Evolutionary conservation across 805 yeast species (phyloP).

Genomic region (Saccharomycopsis fodiens): DNA sequence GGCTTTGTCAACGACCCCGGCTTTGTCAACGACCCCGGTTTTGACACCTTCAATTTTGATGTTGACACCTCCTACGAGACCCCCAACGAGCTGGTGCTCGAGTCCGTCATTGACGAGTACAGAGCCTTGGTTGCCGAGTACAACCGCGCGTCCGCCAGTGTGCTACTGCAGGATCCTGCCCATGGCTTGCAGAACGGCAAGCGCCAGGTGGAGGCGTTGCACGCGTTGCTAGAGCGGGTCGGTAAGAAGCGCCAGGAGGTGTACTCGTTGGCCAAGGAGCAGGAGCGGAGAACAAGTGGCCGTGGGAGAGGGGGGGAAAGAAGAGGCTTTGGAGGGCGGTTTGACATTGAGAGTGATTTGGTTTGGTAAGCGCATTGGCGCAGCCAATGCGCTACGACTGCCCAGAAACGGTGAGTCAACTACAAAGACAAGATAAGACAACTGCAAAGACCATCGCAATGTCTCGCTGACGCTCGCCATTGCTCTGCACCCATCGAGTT

Average conservation of each 20-base stretch:
- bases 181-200: conserved; percentile 8
- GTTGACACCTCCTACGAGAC: conserved; percentile 1
- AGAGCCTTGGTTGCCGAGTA: conserved; percentile 7
- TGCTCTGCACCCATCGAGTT: no score
- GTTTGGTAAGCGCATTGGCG: background rate
- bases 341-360: background rate
- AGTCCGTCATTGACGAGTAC: conserved; percentile 9
- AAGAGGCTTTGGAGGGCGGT: no score
- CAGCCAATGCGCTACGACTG: no score
- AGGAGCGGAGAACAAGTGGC: background rate
- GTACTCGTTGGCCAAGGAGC: conserved; percentile 5
- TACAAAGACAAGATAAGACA: no score
- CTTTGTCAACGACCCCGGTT: no score
- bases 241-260: conserved; percentile 14
- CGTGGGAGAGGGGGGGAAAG: no score
- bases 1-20: no score
- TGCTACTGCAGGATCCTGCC: conserved; percentile 3
- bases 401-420: no score
- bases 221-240: conserved; percentile 7
- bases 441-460: no score
- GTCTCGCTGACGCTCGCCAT: no score
- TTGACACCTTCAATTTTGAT: no score
- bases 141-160: background rate
- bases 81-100: conserved; percentile 3
- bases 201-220: conserved; percentile 10